Percentiles rank a stretch among this genome's conserved stretches.
These are phyloP conservation scores for Zygosaccharomyces lentus DNA, from an alignment of 805 yeast species.

Conservation along the genomic window DNA sequence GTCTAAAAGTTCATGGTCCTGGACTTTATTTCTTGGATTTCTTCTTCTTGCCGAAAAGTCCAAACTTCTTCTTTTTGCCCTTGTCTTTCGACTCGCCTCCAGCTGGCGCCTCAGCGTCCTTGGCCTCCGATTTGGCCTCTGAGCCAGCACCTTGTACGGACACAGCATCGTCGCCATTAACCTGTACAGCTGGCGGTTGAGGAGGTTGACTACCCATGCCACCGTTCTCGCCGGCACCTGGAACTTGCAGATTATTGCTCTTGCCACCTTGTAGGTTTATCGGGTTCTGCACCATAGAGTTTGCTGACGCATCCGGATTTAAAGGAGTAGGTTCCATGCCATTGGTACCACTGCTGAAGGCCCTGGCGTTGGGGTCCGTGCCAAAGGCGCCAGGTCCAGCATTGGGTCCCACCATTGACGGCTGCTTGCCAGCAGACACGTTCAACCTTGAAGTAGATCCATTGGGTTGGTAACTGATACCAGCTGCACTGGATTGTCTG, in stretches of 20 bases:
- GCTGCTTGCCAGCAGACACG: slow-evolving; percentile 12
- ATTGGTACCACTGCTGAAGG: slow-evolving; percentile 22
- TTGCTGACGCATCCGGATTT: slow-evolving; percentile 23
- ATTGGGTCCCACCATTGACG: slow-evolving; percentile 6
- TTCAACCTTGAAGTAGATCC: slow-evolving; percentile 13
- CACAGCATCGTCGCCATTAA: slow-evolving; percentile 10
- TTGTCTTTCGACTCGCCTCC: slow-evolving; percentile 14
- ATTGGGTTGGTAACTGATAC: slow-evolving; percentile 5
- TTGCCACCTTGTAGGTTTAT: slow-evolving; percentile 8
- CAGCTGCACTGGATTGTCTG: slow-evolving; percentile 14
- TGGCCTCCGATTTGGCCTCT: slow-evolving; percentile 9
- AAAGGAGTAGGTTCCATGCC: neutral
- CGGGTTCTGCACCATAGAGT: slow-evolving; percentile 25
- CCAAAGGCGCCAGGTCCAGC: neutral
- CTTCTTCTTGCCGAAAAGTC: slow-evolving; percentile 29
- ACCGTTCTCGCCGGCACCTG: slow-evolving; percentile 1
- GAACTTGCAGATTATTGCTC: slow-evolving; percentile 5
- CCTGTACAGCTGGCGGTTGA: slow-evolving; percentile 18
- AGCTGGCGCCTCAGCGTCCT: slow-evolving; percentile 1
- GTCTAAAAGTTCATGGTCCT: slow-evolving; percentile 5
- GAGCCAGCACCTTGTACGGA: slow-evolving; percentile 10
- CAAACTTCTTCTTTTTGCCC: slow-evolving; percentile 32
- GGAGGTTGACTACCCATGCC: neutral
- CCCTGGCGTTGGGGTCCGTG: neutral
- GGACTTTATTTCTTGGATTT: slow-evolving; percentile 17